These are phyloP conservation scores for Gentiana dahurica DNA, from an alignment of 257 asterid species.

Conservation along the genomic window DNA sequence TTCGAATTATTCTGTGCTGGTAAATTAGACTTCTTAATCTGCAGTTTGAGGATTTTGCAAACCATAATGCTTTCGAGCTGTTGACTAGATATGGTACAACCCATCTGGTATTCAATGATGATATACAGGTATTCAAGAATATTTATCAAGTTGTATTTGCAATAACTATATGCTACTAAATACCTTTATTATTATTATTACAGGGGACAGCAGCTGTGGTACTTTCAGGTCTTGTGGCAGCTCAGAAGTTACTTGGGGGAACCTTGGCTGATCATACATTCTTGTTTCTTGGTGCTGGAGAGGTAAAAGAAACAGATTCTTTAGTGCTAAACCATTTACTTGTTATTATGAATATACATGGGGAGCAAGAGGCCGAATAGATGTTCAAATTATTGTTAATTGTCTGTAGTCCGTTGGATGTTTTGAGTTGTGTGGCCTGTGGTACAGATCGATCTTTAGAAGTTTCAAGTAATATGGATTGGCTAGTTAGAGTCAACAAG, in stretches of 20 bases:
- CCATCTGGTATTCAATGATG: conserved; percentile 87
- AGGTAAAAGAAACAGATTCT: conserved; percentile 30
- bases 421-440: too few species aligned
- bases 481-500: too few species aligned
- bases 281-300: conserved; percentile 98
- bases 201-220: conserved; percentile 98
- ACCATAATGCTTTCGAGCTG: conserved; percentile 93
- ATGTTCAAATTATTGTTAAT: neutral
- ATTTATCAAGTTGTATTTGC: conserved; percentile 2
- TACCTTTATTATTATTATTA: conserved; percentile 12
- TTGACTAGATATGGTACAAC: conserved; percentile 87
- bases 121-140: conserved; percentile 55
- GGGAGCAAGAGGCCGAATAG: neutral
- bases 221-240: conserved; percentile 86
- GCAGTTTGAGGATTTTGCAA: conserved; percentile 93
- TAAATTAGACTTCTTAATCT: conserved; percentile 2
- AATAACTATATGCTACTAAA: neutral
- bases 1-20: neutral
- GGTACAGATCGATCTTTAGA: too few species aligned
- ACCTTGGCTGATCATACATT: conserved; percentile 79
- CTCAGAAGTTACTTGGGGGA: conserved; percentile 81
- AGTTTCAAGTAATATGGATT: too few species aligned
- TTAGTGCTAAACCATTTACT: neutral
- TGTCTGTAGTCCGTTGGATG: too few species aligned
- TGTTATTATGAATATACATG: too few species aligned